Conservation (phyloP, 1,139 yeast species). For the Geotrichum australiense region DNA sequence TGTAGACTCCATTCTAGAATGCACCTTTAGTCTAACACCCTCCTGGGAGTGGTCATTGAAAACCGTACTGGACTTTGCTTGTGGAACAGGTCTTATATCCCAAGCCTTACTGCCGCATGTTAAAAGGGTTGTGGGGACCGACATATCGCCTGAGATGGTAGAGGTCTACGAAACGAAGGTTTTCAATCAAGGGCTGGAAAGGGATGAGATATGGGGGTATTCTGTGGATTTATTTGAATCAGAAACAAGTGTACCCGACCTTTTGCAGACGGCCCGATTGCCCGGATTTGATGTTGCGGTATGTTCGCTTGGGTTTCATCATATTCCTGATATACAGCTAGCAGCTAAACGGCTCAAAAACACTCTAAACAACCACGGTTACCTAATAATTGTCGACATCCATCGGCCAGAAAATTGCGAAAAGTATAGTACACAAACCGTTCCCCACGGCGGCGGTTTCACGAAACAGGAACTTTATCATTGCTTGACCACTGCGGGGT, state of each 20-base stretch:
- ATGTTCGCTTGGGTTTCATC: slow-evolving; percentile 30
- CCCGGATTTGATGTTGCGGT: slow-evolving; percentile 27
- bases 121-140: slow-evolving; percentile 28
- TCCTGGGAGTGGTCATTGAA: not conserved
- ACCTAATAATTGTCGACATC: slow-evolving; percentile 26
- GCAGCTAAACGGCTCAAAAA: slow-evolving; percentile 21
- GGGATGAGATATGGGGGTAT: slow-evolving; percentile 23
- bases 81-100: slow-evolving; percentile 30
- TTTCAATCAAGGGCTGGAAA: slow-evolving; percentile 23
- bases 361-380: slow-evolving; percentile 25
- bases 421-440: not conserved
- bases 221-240: slow-evolving; percentile 19
- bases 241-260: slow-evolving; percentile 19
- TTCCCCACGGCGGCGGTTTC: slow-evolving; percentile 1
- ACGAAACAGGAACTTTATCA: not conserved
- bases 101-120: slow-evolving; percentile 26
- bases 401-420: slow-evolving; percentile 1
- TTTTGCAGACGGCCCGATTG: slow-evolving; percentile 8
- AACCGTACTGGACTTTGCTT: slow-evolving; percentile 29
- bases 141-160: slow-evolving; percentile 28
- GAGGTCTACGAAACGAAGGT: slow-evolving; percentile 24
- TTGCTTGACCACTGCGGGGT: not conserved
- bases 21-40: not conserved
- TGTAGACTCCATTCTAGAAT: slow-evolving; percentile 18
- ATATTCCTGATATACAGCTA: slow-evolving; percentile 25